These are phyloP conservation scores for Candida tammaniensis DNA, from an alignment of 805 yeast species.

Conservation along the genomic window DNA sequence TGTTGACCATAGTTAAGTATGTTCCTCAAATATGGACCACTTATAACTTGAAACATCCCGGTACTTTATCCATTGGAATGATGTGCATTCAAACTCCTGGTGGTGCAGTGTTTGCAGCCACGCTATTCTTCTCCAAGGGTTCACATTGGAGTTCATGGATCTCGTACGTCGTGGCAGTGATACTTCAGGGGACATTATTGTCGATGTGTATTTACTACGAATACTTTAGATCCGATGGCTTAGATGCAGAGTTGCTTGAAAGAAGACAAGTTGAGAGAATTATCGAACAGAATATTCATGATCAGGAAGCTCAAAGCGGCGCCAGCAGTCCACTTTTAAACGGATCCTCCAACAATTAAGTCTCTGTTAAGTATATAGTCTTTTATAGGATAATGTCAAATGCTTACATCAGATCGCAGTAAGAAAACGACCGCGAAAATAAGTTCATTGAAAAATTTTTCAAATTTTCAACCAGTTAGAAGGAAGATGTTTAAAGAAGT, in stretches of 20 bases:
- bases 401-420: too few species aligned
- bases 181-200: slow-evolving; percentile 60
- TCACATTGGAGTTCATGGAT: slow-evolving; percentile 87
- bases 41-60: slow-evolving; percentile 66
- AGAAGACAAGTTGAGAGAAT: slow-evolving; percentile 28
- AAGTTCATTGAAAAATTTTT: slow-evolving; percentile 10
- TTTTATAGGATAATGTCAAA: too few species aligned
- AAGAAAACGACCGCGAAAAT: not conserved
- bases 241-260: slow-evolving; percentile 18
- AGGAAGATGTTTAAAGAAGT: slow-evolving; percentile 1
- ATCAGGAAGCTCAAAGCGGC: too few species aligned
- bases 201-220: slow-evolving; percentile 57
- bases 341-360: not conserved
- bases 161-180: slow-evolving; percentile 72
- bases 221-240: slow-evolving; percentile 21
- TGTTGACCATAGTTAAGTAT: slow-evolving; percentile 66
- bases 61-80: slow-evolving; percentile 75
- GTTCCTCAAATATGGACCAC: slow-evolving; percentile 80
- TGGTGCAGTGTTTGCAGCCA: slow-evolving; percentile 76
- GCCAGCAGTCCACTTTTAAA: not conserved
- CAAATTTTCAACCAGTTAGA: too few species aligned
- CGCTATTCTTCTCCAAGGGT: slow-evolving; percentile 67
- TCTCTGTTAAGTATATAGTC: not conserved
- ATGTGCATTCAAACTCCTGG: slow-evolving; percentile 90
- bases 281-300: slow-evolving; percentile 22